Evolutionary conservation across 176 grass and related monocot genomes (phyloP).

Genomic region (Paspalum vaginatum): DNA sequence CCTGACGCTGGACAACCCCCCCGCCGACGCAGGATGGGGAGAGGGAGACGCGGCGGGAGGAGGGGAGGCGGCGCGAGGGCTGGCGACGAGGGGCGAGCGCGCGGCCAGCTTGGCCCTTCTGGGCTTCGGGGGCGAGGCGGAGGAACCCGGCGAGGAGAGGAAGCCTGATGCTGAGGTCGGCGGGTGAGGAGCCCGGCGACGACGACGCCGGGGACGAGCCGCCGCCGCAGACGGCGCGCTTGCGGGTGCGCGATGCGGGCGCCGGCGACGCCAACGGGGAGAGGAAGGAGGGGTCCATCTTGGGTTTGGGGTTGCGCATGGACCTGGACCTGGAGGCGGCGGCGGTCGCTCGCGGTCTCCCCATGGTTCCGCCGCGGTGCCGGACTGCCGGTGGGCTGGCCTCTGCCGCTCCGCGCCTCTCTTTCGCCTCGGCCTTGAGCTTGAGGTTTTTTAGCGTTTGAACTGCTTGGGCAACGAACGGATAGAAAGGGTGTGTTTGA

Average conservation of each 20-base stretch:
- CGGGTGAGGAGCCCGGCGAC: slow-evolving; percentile 2
- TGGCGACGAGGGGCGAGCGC: slow-evolving; percentile 32
- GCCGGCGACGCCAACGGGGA: slow-evolving; percentile 19
- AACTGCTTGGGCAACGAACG: too few species aligned
- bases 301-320: slow-evolving; percentile 34
- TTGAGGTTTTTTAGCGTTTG: too few species aligned
- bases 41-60: slow-evolving; percentile 23
- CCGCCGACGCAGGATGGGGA: background rate
- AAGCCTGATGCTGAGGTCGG: slow-evolving; percentile 9
- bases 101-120: slow-evolving; percentile 13
- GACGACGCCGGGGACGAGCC: background rate
- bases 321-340: background rate
- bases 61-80: background rate
- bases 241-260: background rate
- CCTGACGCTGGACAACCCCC: slow-evolving; percentile 10
- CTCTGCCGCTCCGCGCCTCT: background rate
- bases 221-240: background rate
- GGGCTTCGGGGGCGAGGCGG: slow-evolving; percentile 27
- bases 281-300: slow-evolving; percentile 26
- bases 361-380: slow-evolving; percentile 25
- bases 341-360: slow-evolving; percentile 18
- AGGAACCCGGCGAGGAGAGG: slow-evolving; percentile 24
- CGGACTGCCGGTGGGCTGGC: background rate
- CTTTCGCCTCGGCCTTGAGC: too few species aligned
- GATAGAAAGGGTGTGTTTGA: too few species aligned